Conservation (phyloP, 257 asterid genomes). For the Phtheirospermum japonicum region DNA sequence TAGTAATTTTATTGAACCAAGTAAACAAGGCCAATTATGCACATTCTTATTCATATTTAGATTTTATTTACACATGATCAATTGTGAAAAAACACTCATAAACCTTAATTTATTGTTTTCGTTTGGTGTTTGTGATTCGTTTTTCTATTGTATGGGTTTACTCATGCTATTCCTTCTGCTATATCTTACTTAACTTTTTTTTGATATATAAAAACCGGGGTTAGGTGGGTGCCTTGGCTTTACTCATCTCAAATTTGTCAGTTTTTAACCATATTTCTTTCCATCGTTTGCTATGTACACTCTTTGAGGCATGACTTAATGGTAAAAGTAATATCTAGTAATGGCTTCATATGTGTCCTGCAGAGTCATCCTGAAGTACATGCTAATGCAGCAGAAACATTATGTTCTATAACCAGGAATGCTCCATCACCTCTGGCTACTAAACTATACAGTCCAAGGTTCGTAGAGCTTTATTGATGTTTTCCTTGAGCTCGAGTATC, state of each 20-base stretch:
- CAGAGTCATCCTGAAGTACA: slow-evolving; percentile 92
- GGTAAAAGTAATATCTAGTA: slow-evolving; percentile 5
- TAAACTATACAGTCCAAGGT: slow-evolving; percentile 90
- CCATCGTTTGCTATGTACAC: neutral
- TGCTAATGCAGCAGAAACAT: slow-evolving; percentile 90
- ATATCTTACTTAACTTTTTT: neutral
- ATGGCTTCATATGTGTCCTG: slow-evolving; percentile 21
- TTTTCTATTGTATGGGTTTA: neutral
- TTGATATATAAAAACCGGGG: neutral
- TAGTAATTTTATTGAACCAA: slow-evolving; percentile 4
- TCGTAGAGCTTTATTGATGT: slow-evolving; percentile 23
- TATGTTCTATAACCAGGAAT: slow-evolving; percentile 86
- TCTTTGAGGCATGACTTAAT: slow-evolving; percentile 6
- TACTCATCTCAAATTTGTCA: neutral
- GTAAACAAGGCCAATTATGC: neutral
- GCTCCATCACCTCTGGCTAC: slow-evolving; percentile 84
- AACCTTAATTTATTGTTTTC: neutral
- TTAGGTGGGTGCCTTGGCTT: slow-evolving; percentile 7
- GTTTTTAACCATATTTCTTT: neutral
- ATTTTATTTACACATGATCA: no score
- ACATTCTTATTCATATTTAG: neutral
- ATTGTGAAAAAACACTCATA: neutral
- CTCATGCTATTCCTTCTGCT: neutral
- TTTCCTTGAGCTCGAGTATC: slow-evolving; percentile 15
- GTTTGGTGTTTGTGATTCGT: neutral